Conservation (phyloP, 1,139 yeast species). For the Saccharomycopsis phalli region DNA sequence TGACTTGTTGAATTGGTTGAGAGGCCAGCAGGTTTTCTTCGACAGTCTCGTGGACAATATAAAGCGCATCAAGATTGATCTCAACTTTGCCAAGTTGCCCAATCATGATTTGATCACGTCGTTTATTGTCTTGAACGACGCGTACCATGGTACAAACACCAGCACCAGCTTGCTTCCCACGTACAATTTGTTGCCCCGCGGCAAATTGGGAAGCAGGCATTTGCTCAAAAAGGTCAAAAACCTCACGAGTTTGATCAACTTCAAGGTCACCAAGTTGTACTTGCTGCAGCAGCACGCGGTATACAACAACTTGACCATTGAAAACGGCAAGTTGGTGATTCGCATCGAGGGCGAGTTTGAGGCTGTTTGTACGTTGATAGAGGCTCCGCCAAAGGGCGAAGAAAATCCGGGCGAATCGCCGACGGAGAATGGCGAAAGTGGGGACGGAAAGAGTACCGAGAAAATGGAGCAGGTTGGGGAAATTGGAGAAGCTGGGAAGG, state of each 20-base stretch:
- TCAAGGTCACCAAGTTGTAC: slow-evolving; percentile 12
- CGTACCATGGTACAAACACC: slow-evolving; percentile 12
- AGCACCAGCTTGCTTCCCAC: slow-evolving; percentile 36
- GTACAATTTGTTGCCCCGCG: slow-evolving; percentile 32
- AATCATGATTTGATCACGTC: slow-evolving; percentile 39
- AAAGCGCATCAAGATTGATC: slow-evolving; percentile 34
- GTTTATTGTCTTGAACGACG: slow-evolving; percentile 32
- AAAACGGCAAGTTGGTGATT: slow-evolving; percentile 36
- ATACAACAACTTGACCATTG: slow-evolving; percentile 31
- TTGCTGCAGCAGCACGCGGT: slow-evolving; percentile 2
- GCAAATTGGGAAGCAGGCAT: slow-evolving; percentile 31
- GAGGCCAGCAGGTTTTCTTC: slow-evolving; percentile 15
- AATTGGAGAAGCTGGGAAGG: not conserved
- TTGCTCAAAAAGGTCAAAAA: slow-evolving; percentile 31
- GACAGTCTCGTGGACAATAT: slow-evolving; percentile 31
- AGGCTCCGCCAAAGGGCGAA: not conserved
- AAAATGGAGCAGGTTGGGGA: not conserved
- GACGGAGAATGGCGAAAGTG: not conserved
- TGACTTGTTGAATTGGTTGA: slow-evolving; percentile 19
- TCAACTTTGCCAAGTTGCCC: slow-evolving; percentile 41
- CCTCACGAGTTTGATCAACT: slow-evolving; percentile 12
- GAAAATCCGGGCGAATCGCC: not conserved
- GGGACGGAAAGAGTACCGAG: not conserved
- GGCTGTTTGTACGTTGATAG: slow-evolving; percentile 25
- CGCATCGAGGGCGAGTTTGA: slow-evolving; percentile 35